A percentile compares a stretch with the other conserved stretches of the same genome.
Conservation (phyloP, 1,284 basidiomycete genomes). For the Ustilago loliicola region DNA sequence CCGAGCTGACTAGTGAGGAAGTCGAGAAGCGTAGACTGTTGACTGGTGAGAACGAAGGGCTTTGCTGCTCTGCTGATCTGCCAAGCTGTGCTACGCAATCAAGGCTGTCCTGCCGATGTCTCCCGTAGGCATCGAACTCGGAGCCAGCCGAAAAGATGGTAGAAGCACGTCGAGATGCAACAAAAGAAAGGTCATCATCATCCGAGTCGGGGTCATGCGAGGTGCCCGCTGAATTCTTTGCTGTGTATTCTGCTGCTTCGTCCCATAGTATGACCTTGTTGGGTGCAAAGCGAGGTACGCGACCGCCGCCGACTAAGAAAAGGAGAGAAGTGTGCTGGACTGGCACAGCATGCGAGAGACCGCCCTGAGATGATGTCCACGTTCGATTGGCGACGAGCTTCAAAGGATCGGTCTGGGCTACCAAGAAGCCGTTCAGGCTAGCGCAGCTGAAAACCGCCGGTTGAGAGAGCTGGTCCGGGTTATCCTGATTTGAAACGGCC, state of each 20-base stretch:
- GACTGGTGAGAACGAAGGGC: slow-evolving; percentile 10
- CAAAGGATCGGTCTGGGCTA: slow-evolving; percentile 54
- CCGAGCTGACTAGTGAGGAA: slow-evolving; percentile 20
- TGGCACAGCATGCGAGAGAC: slow-evolving; percentile 51
- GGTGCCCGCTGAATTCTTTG: not conserved
- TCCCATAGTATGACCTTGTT: slow-evolving; percentile 67
- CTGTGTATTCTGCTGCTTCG: slow-evolving; percentile 47
- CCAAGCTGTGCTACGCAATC: not conserved
- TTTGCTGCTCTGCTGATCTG: too few relatives aligned
- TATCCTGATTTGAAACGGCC: not conserved
- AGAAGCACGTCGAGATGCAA: slow-evolving; percentile 37
- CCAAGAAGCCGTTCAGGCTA: slow-evolving; percentile 58
- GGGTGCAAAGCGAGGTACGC: slow-evolving; percentile 63
- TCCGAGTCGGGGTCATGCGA: slow-evolving; percentile 19
- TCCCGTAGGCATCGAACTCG: slow-evolving; percentile 42
- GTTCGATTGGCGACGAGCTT: slow-evolving; percentile 46
- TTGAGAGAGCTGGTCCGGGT: slow-evolving; percentile 16
- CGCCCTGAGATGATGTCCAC: slow-evolving; percentile 57
- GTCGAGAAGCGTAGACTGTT: slow-evolving; percentile 26
- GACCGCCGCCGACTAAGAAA: slow-evolving; percentile 62
- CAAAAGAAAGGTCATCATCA: slow-evolving; percentile 15
- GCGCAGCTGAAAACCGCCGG: slow-evolving; percentile 61
- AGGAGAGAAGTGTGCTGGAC: slow-evolving; percentile 59
- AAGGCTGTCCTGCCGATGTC: not conserved
- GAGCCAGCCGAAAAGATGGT: slow-evolving; percentile 60